A percentile compares a stretch with the other conserved stretches of the same genome.
Conservation (phyloP, 441 rosid genomes). For the Populus hybrid region DNA sequence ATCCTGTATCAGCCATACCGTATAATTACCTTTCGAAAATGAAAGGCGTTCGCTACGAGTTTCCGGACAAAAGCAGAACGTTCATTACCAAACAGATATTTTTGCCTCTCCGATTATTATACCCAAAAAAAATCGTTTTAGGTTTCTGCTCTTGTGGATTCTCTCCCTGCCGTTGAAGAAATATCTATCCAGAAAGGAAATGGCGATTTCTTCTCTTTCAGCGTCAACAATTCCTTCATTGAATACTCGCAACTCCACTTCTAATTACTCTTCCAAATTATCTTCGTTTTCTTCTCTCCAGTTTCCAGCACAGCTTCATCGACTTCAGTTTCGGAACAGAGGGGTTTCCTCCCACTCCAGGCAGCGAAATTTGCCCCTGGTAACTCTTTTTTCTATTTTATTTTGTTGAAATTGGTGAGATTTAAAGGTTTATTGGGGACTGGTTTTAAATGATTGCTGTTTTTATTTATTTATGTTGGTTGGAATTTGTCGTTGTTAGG, state of each 20-base stretch:
- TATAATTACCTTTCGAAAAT: not conserved
- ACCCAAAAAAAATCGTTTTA: not conserved
- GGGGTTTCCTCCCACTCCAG: constrained; percentile 34
- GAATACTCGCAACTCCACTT: constrained; percentile 16
- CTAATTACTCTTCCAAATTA: constrained; percentile 21
- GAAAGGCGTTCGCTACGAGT: not conserved
- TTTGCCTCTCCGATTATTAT: not conserved
- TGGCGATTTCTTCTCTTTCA: constrained; percentile 51
- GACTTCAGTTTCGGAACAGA: constrained; percentile 29
- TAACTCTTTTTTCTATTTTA: constrained; percentile 18
- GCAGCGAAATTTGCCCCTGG: constrained; percentile 35
- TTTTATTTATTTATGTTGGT: not conserved
- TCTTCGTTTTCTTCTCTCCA: constrained; percentile 39
- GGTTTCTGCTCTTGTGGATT: not conserved
- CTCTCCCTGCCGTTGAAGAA: not conserved
- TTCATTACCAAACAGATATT: not conserved
- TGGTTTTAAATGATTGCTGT: not conserved
- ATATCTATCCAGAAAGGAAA: constrained; percentile 13
- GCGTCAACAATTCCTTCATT: constrained; percentile 42
- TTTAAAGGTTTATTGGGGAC: not conserved
- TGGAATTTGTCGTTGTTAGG: not conserved
- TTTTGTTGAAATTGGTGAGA: not conserved
- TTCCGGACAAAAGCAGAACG: not conserved
- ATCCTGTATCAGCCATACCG: not conserved
- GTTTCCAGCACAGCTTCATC: constrained; percentile 34